Evolutionary conservation across 108 stramenopile species (phyloP).

Genomic region (Parietichytrium sp.): DNA sequence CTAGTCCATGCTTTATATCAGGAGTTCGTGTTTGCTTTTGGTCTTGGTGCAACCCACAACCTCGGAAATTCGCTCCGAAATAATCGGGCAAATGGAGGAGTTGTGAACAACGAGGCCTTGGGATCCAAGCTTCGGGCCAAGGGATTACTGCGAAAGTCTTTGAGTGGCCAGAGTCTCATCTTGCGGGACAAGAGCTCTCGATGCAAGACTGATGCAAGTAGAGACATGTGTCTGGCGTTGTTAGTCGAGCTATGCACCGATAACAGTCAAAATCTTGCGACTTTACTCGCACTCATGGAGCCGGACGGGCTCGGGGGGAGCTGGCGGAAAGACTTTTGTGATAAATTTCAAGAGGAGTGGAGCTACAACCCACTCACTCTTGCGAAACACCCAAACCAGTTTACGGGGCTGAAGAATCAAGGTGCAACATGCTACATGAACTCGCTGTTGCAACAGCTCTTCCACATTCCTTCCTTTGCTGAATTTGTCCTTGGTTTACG

Average conservation of each 20-base stretch:
- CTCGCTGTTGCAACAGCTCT: constrained; percentile 59
- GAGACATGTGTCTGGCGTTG: background rate
- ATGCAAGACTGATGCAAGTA: constrained; percentile 28
- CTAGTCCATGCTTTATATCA: constrained; percentile 4
- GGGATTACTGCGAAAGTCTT: background rate
- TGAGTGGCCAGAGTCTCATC: background rate
- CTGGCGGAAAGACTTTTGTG: background rate
- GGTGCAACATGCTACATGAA: constrained; percentile 70
- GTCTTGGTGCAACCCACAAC: too few species aligned
- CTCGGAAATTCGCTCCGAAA: too few species aligned
- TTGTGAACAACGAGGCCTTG: too few species aligned
- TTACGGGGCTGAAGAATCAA: constrained; percentile 59
- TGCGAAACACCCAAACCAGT: constrained; percentile 43
- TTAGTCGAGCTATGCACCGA: background rate
- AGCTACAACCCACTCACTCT: background rate
- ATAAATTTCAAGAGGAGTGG: background rate
- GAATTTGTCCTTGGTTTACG: constrained; percentile 28
- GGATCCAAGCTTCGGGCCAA: background rate
- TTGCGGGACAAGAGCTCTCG: background rate
- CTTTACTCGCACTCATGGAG: background rate
- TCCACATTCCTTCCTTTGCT: constrained; percentile 36
- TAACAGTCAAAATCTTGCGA: background rate
- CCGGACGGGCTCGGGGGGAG: constrained; percentile 1
- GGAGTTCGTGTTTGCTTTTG: background rate
- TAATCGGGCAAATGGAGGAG: too few species aligned